Percentiles rank a stretch among this genome's conserved stretches.
Conservation (phyloP, 1,284 basidiomycete genomes). For the Rhodofomes roseus region DNA sequence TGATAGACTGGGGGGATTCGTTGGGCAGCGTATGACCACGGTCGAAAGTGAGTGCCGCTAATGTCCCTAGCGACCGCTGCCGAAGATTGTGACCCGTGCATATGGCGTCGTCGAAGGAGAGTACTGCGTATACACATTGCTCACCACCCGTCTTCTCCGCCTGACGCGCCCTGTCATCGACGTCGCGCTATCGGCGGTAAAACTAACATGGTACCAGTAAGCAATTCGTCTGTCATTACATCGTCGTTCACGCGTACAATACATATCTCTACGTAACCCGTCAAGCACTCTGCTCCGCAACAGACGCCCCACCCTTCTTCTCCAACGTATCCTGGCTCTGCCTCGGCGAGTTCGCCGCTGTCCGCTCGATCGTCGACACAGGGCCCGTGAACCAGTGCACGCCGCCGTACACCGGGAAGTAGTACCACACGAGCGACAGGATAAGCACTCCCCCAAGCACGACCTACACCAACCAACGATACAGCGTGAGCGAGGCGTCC, state of each 20-base stretch:
- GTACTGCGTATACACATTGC: too few species aligned
- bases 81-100: too few species aligned
- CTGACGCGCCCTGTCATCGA: too few species aligned
- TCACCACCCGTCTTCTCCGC: too few species aligned
- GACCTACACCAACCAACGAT: conserved; percentile 19
- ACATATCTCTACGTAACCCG: neutral
- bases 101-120: too few species aligned
- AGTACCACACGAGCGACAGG: conserved; percentile 62
- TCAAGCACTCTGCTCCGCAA: conserved; percentile 4
- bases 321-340: conserved; percentile 1
- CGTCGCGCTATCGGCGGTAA: too few species aligned
- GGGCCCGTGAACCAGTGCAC: conserved; percentile 69
- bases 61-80: too few species aligned
- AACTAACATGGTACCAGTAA: too few species aligned
- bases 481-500: too few species aligned
- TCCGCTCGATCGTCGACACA: conserved; percentile 21
- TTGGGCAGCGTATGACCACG: too few species aligned
- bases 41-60: too few species aligned
- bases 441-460: conserved; percentile 55
- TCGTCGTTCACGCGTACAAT: neutral
- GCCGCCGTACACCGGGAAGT: conserved; percentile 65
- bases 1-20: too few species aligned
- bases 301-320: conserved; percentile 3
- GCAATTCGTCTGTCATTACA: neutral
- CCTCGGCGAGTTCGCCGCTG: conserved; percentile 1